Base-by-base conservation (phyloP, 805 yeast genomes). In the Kodamaea lidongshanica region DNA sequence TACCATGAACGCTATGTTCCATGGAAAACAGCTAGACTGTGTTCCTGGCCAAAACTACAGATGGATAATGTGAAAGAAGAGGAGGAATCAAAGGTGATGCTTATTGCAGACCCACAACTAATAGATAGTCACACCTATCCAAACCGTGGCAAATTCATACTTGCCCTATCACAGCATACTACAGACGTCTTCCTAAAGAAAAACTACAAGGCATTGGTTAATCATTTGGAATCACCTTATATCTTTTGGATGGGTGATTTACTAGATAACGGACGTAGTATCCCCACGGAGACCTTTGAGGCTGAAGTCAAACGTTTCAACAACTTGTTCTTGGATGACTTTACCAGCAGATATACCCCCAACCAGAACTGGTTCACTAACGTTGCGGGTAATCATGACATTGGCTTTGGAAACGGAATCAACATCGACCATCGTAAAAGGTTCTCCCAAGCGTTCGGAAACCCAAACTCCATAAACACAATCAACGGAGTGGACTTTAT, bases 71-170 rank as follows among this genome's bases (percentile, higher is more conserved):
- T 24, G 4, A 12, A 32, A 19, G 18, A 23, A n/a, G 13, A 16
- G 6, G 25, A n/a, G 7, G 22, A 32, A 12, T 54, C 58, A 21
- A 52, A 51, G 23, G 51, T 65, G 19, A 37, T 64, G 25, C 40
- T 64, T 7, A 54, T 65, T 12, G 67, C 70, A 4, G 70, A 65
- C 32, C 69, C 70, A 5, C 70, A 64, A 35, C 51, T 65, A 22
- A 63, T 64, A 19, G 70, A 64, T 39, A 49, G 48, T 35, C 70
- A 64, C 40, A 65, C 70, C 4, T 65, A 64, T 33, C 68, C 67
- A 0, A 65, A 62, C 4, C 50, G 70, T 15, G 53, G 51, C 39
- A 37, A 35, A 8, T 25, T 45, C 6, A 45, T 63, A 7, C 47
- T 64, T 20, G 35, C 39, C 24, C 35, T 63, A 12, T 59, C 66